phyloP scores from a whole-genome alignment of 2,329 filamentous ascomycete genomes.

The Coleophoma crateriformis region DNA sequence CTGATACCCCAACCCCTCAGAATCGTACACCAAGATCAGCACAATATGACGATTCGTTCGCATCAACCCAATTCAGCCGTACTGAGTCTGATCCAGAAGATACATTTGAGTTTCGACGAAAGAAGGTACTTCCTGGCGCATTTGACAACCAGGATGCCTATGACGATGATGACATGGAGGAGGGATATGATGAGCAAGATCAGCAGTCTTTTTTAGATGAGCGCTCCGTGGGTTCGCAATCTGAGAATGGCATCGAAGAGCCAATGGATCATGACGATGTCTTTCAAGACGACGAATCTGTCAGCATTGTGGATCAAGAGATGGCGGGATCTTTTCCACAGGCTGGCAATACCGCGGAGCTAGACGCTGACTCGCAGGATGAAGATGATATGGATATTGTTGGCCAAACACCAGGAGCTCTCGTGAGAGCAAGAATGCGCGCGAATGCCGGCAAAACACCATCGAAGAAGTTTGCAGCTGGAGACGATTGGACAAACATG shows the following conservation, averaged over 20 bases:
- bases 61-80: conserved; percentile 27
- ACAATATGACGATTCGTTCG: conserved; percentile 23
- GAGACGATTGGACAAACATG: conserved; percentile 90
- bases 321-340: conserved; percentile 74
- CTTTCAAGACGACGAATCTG: conserved; percentile 70
- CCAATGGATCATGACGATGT: conserved; percentile 60
- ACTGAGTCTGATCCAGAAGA: conserved; percentile 28
- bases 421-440: conserved; percentile 59
- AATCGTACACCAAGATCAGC: conserved; percentile 13
- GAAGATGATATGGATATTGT: conserved; percentile 41
- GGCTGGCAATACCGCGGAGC: conserved; percentile 74
- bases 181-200: conserved; percentile 31
- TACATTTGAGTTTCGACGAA: conserved; percentile 28
- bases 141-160: conserved; percentile 61
- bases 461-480: conserved; percentile 51
- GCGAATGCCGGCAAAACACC: conserved; percentile 57
- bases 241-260: conserved; percentile 46
- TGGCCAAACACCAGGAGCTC: conserved; percentile 51
- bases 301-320: conserved; percentile 63
- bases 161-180: conserved; percentile 47
- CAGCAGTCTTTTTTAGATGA: conserved; percentile 86
- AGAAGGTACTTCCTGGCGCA: conserved; percentile 63
- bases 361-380: conserved; percentile 43
- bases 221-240: conserved; percentile 79
- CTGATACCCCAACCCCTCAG: conserved; percentile 35